Conservation (phyloP, 1,284 basidiomycete species). For the Marasmius tenuissimus region DNA sequence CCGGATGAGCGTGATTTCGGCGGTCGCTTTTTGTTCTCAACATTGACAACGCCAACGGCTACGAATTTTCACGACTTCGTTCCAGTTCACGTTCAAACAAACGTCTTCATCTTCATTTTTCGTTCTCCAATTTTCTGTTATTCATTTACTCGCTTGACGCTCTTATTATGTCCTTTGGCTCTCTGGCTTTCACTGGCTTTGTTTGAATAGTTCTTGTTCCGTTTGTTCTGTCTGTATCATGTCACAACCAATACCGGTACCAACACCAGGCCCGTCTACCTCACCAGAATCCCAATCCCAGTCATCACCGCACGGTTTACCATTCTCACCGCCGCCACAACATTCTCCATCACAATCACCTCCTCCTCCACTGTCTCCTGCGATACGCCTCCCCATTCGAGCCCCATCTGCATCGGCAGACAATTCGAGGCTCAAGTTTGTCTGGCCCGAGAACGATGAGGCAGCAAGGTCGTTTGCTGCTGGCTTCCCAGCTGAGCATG, state of each 20-base stretch:
- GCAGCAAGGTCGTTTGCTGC: background rate
- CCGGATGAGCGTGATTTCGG: too few species aligned
- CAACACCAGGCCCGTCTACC: background rate
- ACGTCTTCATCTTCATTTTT: too few species aligned
- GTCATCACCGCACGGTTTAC: background rate
- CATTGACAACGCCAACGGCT: too few species aligned
- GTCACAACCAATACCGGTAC: background rate
- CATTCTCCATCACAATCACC: background rate
- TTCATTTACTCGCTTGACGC: too few species aligned
- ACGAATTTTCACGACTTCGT: too few species aligned
- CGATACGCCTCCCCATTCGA: background rate
- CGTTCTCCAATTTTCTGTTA: too few species aligned
- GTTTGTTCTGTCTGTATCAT: too few species aligned
- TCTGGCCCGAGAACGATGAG: constrained; percentile 28
- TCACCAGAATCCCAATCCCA: background rate
- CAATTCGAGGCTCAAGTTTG: constrained; percentile 35
- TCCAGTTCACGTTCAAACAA: too few species aligned
- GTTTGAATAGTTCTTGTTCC: too few species aligned
- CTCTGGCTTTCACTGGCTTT: too few species aligned
- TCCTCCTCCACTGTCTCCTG: background rate
- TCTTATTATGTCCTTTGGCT: too few species aligned
- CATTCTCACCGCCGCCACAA: background rate
- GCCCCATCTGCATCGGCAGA: background rate
- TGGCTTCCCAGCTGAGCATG: background rate
- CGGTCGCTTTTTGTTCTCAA: too few species aligned